phyloP scores from a whole-genome alignment of 1,284 basidiomycete genomes.

The Kwoniella shivajii region DNA sequence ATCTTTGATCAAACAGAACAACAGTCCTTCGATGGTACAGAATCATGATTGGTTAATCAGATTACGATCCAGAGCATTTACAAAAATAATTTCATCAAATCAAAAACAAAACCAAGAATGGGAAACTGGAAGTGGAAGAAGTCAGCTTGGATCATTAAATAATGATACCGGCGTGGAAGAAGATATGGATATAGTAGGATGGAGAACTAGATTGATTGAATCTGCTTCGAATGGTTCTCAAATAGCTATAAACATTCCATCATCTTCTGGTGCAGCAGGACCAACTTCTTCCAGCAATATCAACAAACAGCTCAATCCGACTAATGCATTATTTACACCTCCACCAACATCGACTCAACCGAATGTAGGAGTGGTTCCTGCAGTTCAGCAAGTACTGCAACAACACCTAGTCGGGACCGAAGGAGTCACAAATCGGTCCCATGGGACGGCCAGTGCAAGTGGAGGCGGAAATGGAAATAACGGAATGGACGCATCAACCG shows the following conservation, averaged over 20 bases:
- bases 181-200: conserved; percentile 32
- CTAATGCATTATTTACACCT: not conserved
- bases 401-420: conserved; percentile 17
- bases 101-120: not conserved
- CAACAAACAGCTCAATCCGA: not conserved
- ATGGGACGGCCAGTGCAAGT: not conserved
- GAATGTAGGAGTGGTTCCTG: conserved; percentile 5
- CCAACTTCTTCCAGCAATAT: not conserved
- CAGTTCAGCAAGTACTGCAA: conserved; percentile 21
- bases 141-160: conserved; percentile 20
- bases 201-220: conserved; percentile 35
- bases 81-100: conserved; percentile 12
- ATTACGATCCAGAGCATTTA: conserved; percentile 20
- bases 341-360: not conserved
- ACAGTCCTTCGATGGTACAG: conserved; percentile 23
- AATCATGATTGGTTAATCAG: conserved; percentile 36
- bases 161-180: conserved; percentile 18
- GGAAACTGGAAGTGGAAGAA: not conserved
- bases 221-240: conserved; percentile 16
- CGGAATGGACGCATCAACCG: conserved; percentile 9
- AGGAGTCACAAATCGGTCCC: not conserved
- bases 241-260: conserved; percentile 19
- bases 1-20: conserved; percentile 20
- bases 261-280: not conserved
- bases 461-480: not conserved